Percentiles rank a stretch among this genome's conserved stretches.
Evolutionary conservation across 83 land plant species (phyloP).

Genomic region (Picea engelmannii): DNA sequence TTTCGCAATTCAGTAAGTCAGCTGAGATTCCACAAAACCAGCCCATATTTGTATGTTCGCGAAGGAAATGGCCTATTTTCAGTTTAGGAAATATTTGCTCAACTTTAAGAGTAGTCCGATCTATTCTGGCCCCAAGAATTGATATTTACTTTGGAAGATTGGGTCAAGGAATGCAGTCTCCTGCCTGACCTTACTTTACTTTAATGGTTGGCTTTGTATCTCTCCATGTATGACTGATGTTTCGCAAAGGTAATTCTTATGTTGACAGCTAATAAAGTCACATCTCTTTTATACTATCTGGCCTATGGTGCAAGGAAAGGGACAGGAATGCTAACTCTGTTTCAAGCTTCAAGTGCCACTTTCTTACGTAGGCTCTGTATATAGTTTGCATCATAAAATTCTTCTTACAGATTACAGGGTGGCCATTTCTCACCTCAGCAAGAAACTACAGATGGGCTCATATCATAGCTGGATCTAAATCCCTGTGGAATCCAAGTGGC

Average conservation of each 20-base stretch:
- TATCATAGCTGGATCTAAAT: not conserved
- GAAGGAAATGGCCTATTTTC: too few relatives aligned
- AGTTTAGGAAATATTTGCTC: too few relatives aligned
- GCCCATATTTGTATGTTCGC: too few relatives aligned
- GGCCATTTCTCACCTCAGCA: not conserved
- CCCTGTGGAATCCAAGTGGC: not conserved
- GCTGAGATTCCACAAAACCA: too few relatives aligned
- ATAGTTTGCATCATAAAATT: not conserved
- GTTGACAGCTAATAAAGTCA: not conserved
- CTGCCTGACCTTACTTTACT: not conserved
- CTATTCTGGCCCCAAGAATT: not conserved
- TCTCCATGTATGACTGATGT: not conserved
- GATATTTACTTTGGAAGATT: not conserved
- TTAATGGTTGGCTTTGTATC: not conserved
- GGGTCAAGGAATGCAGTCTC: not conserved
- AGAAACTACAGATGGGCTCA: too few relatives aligned
- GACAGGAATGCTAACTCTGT: not conserved
- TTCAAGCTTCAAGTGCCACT: not conserved
- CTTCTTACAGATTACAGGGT: not conserved
- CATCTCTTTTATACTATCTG: not conserved
- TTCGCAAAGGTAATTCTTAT: not conserved
- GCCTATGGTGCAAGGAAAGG: not conserved
- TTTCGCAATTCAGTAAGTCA: not conserved
- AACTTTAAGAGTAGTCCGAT: not conserved
- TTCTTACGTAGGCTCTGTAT: not conserved